Evolutionary conservation across 805 yeast genomes (phyloP), one percentile per base, ranked within the genome.

Genomic region (Pichia sporocuriosa): DNA sequence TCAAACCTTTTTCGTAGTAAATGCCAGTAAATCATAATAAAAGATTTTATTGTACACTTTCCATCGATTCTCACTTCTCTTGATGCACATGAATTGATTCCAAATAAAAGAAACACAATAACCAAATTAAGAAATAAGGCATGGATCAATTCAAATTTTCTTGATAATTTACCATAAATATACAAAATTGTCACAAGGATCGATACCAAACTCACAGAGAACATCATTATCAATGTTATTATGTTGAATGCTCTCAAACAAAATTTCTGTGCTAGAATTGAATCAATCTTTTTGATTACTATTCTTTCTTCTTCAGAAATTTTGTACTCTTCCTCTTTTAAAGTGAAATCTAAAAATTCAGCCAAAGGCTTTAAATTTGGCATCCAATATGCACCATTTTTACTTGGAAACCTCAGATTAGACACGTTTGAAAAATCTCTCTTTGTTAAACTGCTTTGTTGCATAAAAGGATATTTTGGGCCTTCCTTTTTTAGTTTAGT

Each of bases 61-160:
- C 49, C 50, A 15, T 37, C 23, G 19, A 45, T 29, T 37, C 36
- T 33, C 4, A 49, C 48, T 25, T 47, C 53, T 32, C 43, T 42
- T 10, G 52, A 49, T 3, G 52, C 47, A 28, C 39, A 43, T 8
- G 43, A 42, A 4, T 36, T 30, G 6, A 42, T 21, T 21, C 39
- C 34, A 29, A 45, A 49, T 10, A 42, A 28, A 9, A 37, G 27
- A 13, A 48, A 34, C 19, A 35, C 1, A 3, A 40, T 20, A 5
- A 45, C 42, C 15, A 46, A 32, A 28, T 39, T 33, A 15, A 46
- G 32, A 28, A 46, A 46, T 21, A 43, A 31, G 11, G 46, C n/a
- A 28, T 45, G 45, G 17, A 41, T 38, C 11, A 39, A 15, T 23
- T 44, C 46, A 41, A 46, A 25, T 3, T 15, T 17, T 24, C 20